Evolutionary conservation across 371 early-diverging fungal genomes (phyloP).

Genomic region (Mortierella sp.): DNA sequence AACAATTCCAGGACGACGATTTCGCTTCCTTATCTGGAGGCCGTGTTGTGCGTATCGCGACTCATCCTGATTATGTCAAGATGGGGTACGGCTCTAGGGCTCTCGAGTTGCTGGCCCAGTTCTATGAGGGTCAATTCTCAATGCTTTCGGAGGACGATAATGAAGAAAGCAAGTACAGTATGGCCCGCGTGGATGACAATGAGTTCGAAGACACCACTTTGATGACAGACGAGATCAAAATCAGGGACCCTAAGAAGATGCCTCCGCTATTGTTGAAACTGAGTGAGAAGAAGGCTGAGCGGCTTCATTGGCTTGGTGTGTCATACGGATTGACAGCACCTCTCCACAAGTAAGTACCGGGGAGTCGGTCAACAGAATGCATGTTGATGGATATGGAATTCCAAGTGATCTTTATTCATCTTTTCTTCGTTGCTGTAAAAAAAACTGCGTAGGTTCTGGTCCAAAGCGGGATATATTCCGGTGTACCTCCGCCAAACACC

Average conservation of each 20-base stretch:
- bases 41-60: conserved; percentile 99
- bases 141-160: conserved; percentile 74
- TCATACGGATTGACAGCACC: conserved; percentile 93
- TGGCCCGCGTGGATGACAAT: conserved; percentile 65
- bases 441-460: conserved; percentile 95
- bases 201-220: conserved; percentile 74
- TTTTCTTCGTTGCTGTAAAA: too few species aligned
- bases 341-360: conserved; percentile 73
- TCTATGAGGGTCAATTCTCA: conserved; percentile 85
- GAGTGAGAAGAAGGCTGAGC: conserved; percentile 80
- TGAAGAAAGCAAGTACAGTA: conserved; percentile 56
- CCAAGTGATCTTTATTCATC: neutral
- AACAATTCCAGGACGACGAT: conserved; percentile 96
- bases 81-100: conserved; percentile 98
- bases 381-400: too few species aligned
- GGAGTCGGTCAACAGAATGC: too few species aligned
- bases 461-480: conserved; percentile 89
- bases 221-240: conserved; percentile 78
- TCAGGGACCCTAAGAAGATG: conserved; percentile 90
- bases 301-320: conserved; percentile 96
- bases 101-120: conserved; percentile 84
- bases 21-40: conserved; percentile 95
- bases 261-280: conserved; percentile 89
- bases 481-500: conserved; percentile 97
- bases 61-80: conserved; percentile 96